Conservation (phyloP, 345 rosid species). For the Punica granatum region DNA sequence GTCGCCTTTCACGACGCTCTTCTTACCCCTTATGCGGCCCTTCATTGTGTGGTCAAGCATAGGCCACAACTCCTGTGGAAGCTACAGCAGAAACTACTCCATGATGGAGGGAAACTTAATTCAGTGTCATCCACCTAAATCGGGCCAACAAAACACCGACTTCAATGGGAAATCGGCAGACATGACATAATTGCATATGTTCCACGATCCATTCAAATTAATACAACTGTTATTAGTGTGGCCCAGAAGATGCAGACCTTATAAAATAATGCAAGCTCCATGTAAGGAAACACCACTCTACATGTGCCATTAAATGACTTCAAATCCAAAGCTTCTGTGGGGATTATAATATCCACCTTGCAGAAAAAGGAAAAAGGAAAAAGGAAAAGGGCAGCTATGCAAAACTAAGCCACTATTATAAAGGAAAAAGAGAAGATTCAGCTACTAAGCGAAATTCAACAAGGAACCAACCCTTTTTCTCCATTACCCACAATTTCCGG, state of each 20-base stretch:
- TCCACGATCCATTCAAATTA: background rate
- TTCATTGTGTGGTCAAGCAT: background rate
- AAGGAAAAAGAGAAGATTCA: background rate
- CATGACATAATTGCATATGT: background rate
- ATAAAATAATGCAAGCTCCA: background rate
- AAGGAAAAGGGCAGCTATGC: background rate
- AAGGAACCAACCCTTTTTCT: background rate
- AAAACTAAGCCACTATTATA: background rate
- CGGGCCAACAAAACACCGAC: background rate
- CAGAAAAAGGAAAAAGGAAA: background rate
- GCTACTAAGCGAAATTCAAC: background rate
- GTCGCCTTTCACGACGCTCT: background rate
- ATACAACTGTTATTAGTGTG: background rate
- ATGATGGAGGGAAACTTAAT: background rate
- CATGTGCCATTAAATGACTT: conserved; percentile 1
- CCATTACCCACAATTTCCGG: background rate
- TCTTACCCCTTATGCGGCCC: background rate
- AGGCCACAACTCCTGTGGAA: background rate
- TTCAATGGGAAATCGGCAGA: background rate
- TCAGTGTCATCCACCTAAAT: background rate
- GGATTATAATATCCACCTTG: conserved; percentile 1
- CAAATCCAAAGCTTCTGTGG: background rate
- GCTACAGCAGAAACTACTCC: background rate
- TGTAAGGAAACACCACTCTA: too few relatives aligned
- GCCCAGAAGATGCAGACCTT: background rate